Base-by-base conservation (phyloP, 1,284 basidiomycete species). In the Butyriboletus appendiculatus region DNA sequence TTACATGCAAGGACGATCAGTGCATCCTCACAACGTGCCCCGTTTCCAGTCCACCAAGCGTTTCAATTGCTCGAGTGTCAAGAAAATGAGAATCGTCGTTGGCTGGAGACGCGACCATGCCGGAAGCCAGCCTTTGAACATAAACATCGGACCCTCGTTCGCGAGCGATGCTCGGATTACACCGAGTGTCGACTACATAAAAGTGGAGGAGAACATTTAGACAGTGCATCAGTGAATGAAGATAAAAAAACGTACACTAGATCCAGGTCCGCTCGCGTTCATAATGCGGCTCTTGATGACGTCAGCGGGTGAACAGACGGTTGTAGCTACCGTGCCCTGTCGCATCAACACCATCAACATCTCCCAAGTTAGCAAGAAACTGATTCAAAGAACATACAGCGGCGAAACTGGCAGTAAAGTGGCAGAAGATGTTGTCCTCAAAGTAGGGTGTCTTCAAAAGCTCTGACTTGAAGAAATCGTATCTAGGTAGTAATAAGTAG, bases 281-380 rank as follows among this genome's bases (percentile, higher is more conserved):
- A 96, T 96, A 64, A 96, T 91, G 42, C 90, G 85, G 59, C 84
- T 88, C 81, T 96, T 96, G 59, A 96, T 75, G 26, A 96, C 94
- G 66, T 96, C 94, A 14, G 93, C 93, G 0, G 94, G 94, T 1
- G 92, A 94, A 71, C 94, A 96, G n/a, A 96, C 86, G 1, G 94
- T 95, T 4, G 93, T 95, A 12, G 94, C 93, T 4, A 95, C 90
- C 1, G 93, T 96, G 18, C 94, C 93, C 87, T 91, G 57, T 26
- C 32, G 42, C 11, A 30, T 22, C 10, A 35, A 20, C 11, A 15
- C 48, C 26, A 44, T 49, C 14, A 57, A 22, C 7, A 45, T 35
- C 45, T 24, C 33, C 14, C 20, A 22, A 18, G 37, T 8, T 20
- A 30, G 20, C 11, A 45, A 38, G n/a, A 39, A 57, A 16, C 5